Percentiles rank a stretch among this genome's conserved stretches.
Conservation (phyloP, 805 yeast genomes). For the Candida parachauliodes region DNA sequence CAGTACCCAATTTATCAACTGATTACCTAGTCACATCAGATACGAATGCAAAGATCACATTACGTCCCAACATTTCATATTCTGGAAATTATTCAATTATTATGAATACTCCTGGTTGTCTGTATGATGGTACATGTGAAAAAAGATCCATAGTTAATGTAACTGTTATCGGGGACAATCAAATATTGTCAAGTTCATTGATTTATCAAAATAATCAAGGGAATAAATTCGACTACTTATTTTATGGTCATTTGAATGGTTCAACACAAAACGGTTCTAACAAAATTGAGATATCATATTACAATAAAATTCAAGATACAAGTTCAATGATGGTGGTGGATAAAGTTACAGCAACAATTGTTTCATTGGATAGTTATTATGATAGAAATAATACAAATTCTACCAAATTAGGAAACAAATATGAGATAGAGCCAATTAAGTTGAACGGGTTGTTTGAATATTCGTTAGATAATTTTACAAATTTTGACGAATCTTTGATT, state of each 20-base stretch:
- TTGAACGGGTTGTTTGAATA: slow-evolving; percentile 85
- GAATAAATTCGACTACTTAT: slow-evolving; percentile 77
- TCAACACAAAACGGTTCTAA: slow-evolving; percentile 19
- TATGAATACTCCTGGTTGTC: slow-evolving; percentile 87
- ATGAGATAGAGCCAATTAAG: slow-evolving; percentile 25
- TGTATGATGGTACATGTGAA: slow-evolving; percentile 60
- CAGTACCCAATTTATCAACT: slow-evolving; percentile 10
- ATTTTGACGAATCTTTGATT: slow-evolving; percentile 28
- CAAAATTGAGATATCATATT: slow-evolving; percentile 23
- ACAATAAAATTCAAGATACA: slow-evolving; percentile 18
- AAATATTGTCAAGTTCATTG: slow-evolving; percentile 38
- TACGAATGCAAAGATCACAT: slow-evolving; percentile 40
- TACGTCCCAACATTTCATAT: slow-evolving; percentile 64
- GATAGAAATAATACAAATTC: slow-evolving; percentile 25
- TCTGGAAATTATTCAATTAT: slow-evolving; percentile 73
- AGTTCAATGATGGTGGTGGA: slow-evolving; percentile 66
- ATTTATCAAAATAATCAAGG: slow-evolving; percentile 79
- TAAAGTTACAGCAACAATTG: slow-evolving; percentile 49
- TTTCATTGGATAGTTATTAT: slow-evolving; percentile 42
- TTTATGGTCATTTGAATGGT: slow-evolving; percentile 61
- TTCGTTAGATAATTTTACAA: slow-evolving; percentile 60
- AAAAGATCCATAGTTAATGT: slow-evolving; percentile 77
- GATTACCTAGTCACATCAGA: slow-evolving; percentile 32
- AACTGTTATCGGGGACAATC: slow-evolving; percentile 52
- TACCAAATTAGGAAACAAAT: slow-evolving; percentile 13